Base-by-base conservation (phyloP, 1,284 basidiomycete genomes). In the Wallemia hederae region DNA sequence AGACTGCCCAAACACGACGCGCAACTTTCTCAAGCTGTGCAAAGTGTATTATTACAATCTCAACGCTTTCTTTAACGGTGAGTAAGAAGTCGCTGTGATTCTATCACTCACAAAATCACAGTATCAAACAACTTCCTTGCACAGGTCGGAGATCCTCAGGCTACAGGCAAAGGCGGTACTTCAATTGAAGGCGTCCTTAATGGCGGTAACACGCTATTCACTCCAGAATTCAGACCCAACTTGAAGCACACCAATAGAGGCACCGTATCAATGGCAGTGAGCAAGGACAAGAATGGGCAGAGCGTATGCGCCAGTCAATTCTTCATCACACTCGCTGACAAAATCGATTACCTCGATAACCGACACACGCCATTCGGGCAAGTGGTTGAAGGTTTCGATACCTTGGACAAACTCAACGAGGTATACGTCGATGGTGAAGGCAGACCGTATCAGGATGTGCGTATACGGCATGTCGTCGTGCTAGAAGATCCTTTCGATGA, bases 401-500 rank as follows among this genome's bases (percentile, higher is more conserved):
- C 87, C 7, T 72, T 98, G 63, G 85, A 90, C 67, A 91, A 88
- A 73, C 74, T 98, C 66, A 96, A 94, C 70, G 85, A 91, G 57
- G 80, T 86, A 0, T 91, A 83, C 68, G 78, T 83, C 15, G 92
- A 96, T 70, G 80, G 85, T 66, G 81, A 86, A 25, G 86, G 85
- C 7, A 72, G 90, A 61, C 92, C 92, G 2, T 76, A 96, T 67
- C 88, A 92, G 70, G 92, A 98, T 70, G 79, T 97, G 34, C 74
- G 92, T 61, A 90, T 98, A 67, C 75, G 89, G 64, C 92, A 90
- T 73, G 83, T 92, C 19, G 81, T 94, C 65, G 78, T 97, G 31
- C 79, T 98, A 89, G 91, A 97, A 71, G 92, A 98, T 67, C 92
- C 92, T 1, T 97, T 89, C 70, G 79, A 81, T 15, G 91, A 97